Percentiles rank a stretch among this genome's conserved stretches.
Evolutionary conservation across 2,329 filamentous ascomycete genomes (phyloP).

Genomic region (Remersonia thermophila): DNA sequence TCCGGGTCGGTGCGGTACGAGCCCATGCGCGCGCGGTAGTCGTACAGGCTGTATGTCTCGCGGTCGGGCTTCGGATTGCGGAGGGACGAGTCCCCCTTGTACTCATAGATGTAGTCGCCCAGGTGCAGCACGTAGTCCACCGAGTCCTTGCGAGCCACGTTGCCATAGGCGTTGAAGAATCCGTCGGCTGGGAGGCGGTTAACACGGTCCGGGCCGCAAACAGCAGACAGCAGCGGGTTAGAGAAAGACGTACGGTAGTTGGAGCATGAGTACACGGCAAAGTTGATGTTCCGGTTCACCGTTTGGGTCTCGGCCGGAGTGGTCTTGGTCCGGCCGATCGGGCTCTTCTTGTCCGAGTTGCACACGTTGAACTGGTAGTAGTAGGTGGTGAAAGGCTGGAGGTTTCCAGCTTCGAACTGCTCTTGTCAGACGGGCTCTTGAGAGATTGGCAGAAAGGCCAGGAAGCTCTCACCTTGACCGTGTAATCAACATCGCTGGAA

Average conservation of each 20-base stretch:
- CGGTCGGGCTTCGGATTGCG: constrained; percentile 41
- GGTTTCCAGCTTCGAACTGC: constrained; percentile 50
- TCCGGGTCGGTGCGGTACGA: constrained; percentile 51
- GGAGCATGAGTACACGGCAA: constrained; percentile 60
- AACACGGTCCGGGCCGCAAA: too few species aligned
- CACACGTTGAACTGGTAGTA: constrained; percentile 62
- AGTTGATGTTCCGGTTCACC: constrained; percentile 40
- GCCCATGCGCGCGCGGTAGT: constrained; percentile 47
- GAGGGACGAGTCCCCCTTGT: constrained; percentile 34
- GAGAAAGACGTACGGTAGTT: constrained; percentile 53
- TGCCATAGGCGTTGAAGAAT: constrained; percentile 49
- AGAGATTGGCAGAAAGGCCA: too few species aligned
- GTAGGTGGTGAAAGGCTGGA: constrained; percentile 53
- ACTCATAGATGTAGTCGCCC: constrained; percentile 55
- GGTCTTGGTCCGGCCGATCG: constrained; percentile 58
- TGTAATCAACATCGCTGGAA: constrained; percentile 63
- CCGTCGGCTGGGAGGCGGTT: constrained; percentile 32
- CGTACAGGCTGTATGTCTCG: constrained; percentile 38
- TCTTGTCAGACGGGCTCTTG: too few species aligned
- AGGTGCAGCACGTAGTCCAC: constrained; percentile 49
- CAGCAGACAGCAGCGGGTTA: too few species aligned
- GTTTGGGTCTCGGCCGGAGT: constrained; percentile 45
- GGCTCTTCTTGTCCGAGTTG: constrained; percentile 46
- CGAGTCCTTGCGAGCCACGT: constrained; percentile 44
- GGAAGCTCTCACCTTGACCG: constrained; percentile 41